Base-by-base conservation (phyloP, 768 basidiomycete genomes). In the Chalciporus chontae region DNA sequence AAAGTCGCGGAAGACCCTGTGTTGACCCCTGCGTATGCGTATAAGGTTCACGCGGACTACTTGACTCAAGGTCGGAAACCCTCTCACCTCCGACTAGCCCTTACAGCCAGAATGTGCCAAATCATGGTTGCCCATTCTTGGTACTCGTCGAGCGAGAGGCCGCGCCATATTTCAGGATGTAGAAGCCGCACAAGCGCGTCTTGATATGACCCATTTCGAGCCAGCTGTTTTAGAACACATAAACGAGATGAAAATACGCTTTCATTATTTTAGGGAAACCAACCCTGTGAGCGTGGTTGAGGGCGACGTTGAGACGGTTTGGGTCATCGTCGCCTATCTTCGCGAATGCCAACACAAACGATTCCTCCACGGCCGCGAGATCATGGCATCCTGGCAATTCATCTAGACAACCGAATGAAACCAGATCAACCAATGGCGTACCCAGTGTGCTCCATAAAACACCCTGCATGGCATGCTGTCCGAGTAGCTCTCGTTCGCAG, bases 241-340 rank as follows among this genome's bases (percentile, higher is more conserved):
- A 54, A 56, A 55, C 51, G 36, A 26, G 39, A 40, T 49, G 21
- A 39, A 17, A 21, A 38, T 41, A 42, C 19, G 43, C 24, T 38
- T 27, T 34, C 29, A 40, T 31, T 36, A 40, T 34, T 31, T 38
- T 32, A 51, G 24, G 27, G 55, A 48, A 51, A 57, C 69, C 52
- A 47, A 89, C 90, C 69, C 77, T 76, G 62, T 87, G 80, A 34
- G 88, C 84, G 53, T 76, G 78, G 59, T 90, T 89, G 34, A 89
- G 69, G 9, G 75, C 68, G 18, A 80, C 75, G 17, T 77, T 77
- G 11, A 91, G 70, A 45, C 80, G 74, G 45, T 79, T 84, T 51
- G 82, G 80, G 62, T 84, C 81, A 34, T 80, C 74, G 23, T 78
- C 70, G 8, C 81, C 81, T 5, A 73, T 58, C 47, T 75, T 78